Evolutionary conservation across 768 basidiomycete genomes (phyloP), one percentile per base, ranked within the genome.

Genomic region (Trichaptum fuscoviolaceum): DNA sequence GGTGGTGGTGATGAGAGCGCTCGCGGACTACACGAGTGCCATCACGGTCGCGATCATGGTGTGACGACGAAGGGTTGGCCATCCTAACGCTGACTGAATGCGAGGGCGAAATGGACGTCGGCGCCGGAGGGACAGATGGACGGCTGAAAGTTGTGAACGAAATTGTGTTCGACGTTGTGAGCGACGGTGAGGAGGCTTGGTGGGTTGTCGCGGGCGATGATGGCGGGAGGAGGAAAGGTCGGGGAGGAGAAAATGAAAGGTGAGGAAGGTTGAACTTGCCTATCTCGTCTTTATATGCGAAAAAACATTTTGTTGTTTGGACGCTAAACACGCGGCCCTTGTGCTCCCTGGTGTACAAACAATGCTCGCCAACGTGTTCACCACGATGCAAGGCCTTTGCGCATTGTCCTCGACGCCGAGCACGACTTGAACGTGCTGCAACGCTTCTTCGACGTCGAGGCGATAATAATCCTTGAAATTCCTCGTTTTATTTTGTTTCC

Each of bases 1-100:
- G 83, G 71, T 90, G 87, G 67, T 92, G 90, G 73, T 89, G 91
- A 72, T 88, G 84, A 26, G 80, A 78, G 60, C 87, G 85, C 70
- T 88, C 84, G 71, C 87, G 82, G 77, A 25, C 59, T 18, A 25
- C 84, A 74, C 78, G 84, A 73, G 66, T 73, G 57, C 69, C 65
- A 35, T 70, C 67, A 42, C 82, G 78, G 60, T 83, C 82, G 17
- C 88, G 80, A 58, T 86, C 88, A 74, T 82, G 87, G 70, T 91
- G 91, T 34, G 92, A 93, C 26, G 92, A 92, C 34, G 91, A 92
- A 64, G 91, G 91, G 78, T 91, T 87, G 68, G 92, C 92, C 92
- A 94, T 94, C 83, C 89, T 90, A 79, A 85, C 87, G 87, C 82
- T 84, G 69, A 82, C 71, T 74, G 83, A 84, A 68, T 83, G 78